phyloP scores from a whole-genome alignment of 2,329 filamentous ascomycete genomes.

The Alternaria viburni region DNA sequence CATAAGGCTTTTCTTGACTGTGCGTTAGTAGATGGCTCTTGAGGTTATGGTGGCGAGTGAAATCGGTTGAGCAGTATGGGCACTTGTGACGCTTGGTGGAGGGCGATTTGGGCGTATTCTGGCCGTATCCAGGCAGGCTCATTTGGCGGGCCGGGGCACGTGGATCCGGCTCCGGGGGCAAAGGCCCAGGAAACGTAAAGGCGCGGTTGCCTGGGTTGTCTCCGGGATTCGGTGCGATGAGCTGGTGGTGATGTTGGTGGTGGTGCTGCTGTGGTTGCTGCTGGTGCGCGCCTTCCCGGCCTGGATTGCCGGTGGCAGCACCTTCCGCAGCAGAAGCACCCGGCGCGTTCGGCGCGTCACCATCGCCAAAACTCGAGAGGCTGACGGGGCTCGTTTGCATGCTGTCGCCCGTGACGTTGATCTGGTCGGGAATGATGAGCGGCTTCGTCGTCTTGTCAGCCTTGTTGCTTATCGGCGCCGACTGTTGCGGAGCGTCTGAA shows the following conservation, averaged over 20 bases:
- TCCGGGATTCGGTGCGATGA: slow-evolving; percentile 44
- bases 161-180: slow-evolving; percentile 54
- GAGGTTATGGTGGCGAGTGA: slow-evolving; percentile 95
- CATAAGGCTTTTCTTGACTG: slow-evolving; percentile 97
- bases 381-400: slow-evolving; percentile 62
- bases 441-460: slow-evolving; percentile 56
- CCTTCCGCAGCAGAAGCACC: slow-evolving; percentile 59
- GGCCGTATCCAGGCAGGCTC: slow-evolving; percentile 64
- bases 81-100: slow-evolving; percentile 93
- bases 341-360: slow-evolving; percentile 55
- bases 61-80: slow-evolving; percentile 94
- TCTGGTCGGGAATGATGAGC: slow-evolving; percentile 56
- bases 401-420: slow-evolving; percentile 48
- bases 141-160: slow-evolving; percentile 63
- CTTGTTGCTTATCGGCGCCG: slow-evolving; percentile 57
- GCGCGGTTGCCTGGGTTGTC: slow-evolving; percentile 58
- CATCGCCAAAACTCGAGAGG: slow-evolving; percentile 60
- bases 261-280: slow-evolving; percentile 33
- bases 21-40: slow-evolving; percentile 97
- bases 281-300: slow-evolving; percentile 48
- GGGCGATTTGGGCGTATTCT: slow-evolving; percentile 69
- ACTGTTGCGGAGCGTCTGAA: slow-evolving; percentile 51
- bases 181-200: slow-evolving; percentile 69
- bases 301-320: slow-evolving; percentile 52
- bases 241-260: slow-evolving; percentile 38